Evolutionary conservation across 1,284 basidiomycete genomes (phyloP), one percentile per base, ranked within the genome.

Genomic region (Leucoagaricus sp.): DNA sequence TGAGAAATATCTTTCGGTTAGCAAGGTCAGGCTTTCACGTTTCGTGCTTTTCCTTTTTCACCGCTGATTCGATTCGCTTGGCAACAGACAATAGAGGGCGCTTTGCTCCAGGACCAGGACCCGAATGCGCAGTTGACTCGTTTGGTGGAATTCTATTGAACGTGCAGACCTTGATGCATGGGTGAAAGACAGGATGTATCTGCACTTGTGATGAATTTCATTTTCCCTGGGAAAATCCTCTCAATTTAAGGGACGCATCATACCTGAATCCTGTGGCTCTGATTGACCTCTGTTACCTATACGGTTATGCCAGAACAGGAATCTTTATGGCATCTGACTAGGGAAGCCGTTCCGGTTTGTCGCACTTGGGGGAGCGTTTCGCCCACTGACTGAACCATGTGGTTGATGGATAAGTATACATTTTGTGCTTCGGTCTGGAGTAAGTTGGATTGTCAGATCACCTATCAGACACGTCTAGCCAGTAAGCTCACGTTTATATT

Each of bases 1-100:
- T 8, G 21, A 40, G 25, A 50, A 50, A 53, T 83, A 79, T 63
- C 55, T 81, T 41, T 58, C 64, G 1, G 78, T 79, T 8, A 82
- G 80, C 58, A 69, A 78, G 73, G 81, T 81, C 49, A 55, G 61
- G n/a, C n/a, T n/a, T n/a, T n/a, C n/a, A n/a, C n/a, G n/a, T n/a
- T n/a, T n/a, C n/a, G n/a, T 46, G 23, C 28, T 19, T 26, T 36
- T 17, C 1, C 12, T 2, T 7, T n/a, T 28, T 3, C 36, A 38
- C 4, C 13, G 19, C 6, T 29, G 25, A 28, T 36, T n/a, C n/a
- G n/a, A n/a, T n/a, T n/a, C n/a, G n/a, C n/a, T n/a, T n/a, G n/a
- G n/a, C n/a, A n/a, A n/a, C n/a, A 49, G 47, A 49, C 47, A 13
- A n/a, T 49, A 13, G 47, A 28, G n/a, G 45, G 31, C 9, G 47